Conservation (phyloP, 331 rosid species). For the Malus hybrid region DNA sequence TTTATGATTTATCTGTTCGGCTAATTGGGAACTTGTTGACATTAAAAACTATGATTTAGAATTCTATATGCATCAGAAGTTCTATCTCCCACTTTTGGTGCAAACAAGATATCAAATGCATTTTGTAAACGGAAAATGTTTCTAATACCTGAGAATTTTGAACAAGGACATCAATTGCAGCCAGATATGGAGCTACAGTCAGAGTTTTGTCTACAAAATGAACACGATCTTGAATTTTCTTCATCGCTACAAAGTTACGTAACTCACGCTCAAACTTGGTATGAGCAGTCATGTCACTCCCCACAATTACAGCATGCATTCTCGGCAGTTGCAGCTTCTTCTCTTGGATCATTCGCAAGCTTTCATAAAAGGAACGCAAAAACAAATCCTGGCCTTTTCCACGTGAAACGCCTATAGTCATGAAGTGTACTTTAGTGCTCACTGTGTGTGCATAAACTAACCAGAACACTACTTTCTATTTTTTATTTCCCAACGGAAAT, state of each 20-base stretch:
- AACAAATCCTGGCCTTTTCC: constrained; percentile 36
- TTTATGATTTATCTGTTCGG: too few species aligned
- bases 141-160: constrained; percentile 26
- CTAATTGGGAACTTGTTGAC: too few species aligned
- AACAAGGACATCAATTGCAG: constrained; percentile 29
- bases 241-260: constrained; percentile 21
- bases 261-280: constrained; percentile 24
- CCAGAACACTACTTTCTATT: neutral
- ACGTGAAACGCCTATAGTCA: constrained; percentile 26
- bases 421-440: neutral
- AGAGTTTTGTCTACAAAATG: constrained; percentile 32
- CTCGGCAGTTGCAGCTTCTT: constrained; percentile 31
- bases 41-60: too few species aligned
- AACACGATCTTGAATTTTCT: constrained; percentile 25
- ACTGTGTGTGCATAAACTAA: neutral
- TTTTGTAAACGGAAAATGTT: too few species aligned
- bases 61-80: too few species aligned
- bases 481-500: neutral
- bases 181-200: constrained; percentile 30
- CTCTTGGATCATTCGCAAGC: constrained; percentile 18
- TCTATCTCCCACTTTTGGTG: too few species aligned
- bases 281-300: constrained; percentile 29
- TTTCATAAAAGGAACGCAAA: constrained; percentile 26
- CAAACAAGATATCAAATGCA: too few species aligned
- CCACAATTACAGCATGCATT: constrained; percentile 29